Conservation (phyloP, 495 filamentous ascomycete genomes). For the Hypoxylon cercidicola region DNA sequence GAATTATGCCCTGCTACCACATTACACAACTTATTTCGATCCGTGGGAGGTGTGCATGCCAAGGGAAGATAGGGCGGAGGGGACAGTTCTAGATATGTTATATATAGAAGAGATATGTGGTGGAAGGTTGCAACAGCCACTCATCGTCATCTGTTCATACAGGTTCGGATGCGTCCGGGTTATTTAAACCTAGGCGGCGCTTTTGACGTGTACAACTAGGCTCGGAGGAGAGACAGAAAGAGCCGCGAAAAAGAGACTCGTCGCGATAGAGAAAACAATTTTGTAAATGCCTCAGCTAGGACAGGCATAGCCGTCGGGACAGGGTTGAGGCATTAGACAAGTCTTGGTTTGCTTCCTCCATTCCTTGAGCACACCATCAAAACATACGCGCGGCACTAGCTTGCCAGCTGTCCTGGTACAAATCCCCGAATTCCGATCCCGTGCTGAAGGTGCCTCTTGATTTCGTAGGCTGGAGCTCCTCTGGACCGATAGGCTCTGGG, state of each 20-base stretch:
- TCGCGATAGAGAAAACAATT: not conserved
- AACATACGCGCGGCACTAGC: conserved; percentile 11
- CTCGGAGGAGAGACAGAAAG: not conserved
- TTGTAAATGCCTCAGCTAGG: no score
- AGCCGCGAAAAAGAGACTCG: not conserved
- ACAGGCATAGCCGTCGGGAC: no score
- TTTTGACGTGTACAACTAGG: not conserved
- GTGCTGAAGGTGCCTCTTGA: not conserved
- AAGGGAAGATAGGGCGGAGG: not conserved
- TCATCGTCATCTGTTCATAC: not conserved
- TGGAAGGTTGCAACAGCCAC: not conserved
- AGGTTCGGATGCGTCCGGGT: not conserved
- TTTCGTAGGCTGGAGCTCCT: not conserved
- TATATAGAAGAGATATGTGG: not conserved
- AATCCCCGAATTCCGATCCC: not conserved
- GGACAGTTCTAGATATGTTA: not conserved
- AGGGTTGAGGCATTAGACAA: no score
- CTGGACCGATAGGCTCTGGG: not conserved
- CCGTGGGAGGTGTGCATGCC: not conserved
- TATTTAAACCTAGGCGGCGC: not conserved
- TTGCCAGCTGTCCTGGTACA: conserved; percentile 15
- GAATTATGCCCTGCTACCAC: not conserved
- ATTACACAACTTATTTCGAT: not conserved
- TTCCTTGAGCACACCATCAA: not conserved
- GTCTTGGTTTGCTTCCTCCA: no score